Evolutionary conservation across 202 grass and related monocot species (phyloP), one percentile per base, ranked within the genome.

Genomic region (Saccharum hybrid): DNA sequence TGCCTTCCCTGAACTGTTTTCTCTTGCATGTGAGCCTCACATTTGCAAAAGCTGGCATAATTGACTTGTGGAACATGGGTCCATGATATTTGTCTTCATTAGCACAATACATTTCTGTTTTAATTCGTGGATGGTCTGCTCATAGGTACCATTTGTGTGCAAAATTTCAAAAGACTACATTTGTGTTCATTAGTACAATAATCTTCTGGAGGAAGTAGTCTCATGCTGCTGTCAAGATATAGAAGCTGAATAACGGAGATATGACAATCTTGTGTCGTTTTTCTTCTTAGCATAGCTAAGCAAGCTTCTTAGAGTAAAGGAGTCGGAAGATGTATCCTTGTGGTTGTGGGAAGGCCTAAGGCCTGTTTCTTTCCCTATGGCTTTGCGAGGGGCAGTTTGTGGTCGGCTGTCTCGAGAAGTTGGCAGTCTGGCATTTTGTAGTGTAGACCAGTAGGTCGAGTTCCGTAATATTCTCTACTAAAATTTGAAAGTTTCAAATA

Each of bases 261-360:
- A 19, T 76, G 52, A 19, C 21, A 71, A 69, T 61, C 12, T 64
- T 34, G 15, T 33, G 26, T 15, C 12, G 0, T 64, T 64, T 41
- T 69, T 11, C 2, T 10, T 4, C 57, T 22, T 16, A 72, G 51
- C 51, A 60, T 71, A 69, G 46, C 65, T 56, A 12, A 59, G 21
- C 15, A 15, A 34, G 70, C 19, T 74, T 83, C 33, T 51, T 42
- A 59, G 66, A 39, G 10, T 74, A 36, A 41, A 15, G 51, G 72
- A 7, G 38, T 38, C 8, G 1, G 60, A 54, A 38, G 56, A 9
- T 41, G 8, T n/a, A 36, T 63, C 21, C 42, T 13, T 68, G 31
- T 68, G 37, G 72, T 19, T 68, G 33, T 59, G 23, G 72, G 21
- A 76, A 76, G 45, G 43, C 14, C 7, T 21, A 22, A 39, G 42